These are phyloP conservation scores for Trichoderma citrinoviride DNA, from an alignment of 2,329 filamentous ascomycete genomes.

Conservation along the genomic window DNA sequence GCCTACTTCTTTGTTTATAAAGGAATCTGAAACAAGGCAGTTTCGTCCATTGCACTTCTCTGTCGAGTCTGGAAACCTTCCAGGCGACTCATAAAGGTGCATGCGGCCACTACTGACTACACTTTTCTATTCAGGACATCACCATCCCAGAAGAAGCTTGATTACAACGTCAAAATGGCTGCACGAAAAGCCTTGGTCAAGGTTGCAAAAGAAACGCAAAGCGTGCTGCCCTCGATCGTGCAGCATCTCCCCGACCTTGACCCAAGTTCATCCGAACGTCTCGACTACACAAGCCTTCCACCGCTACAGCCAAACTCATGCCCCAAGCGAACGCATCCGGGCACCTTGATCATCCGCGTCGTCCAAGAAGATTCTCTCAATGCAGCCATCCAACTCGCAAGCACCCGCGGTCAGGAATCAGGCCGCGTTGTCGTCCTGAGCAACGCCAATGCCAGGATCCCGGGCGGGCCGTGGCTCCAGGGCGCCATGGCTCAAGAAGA, in stretches of 20 bases:
- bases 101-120: background rate
- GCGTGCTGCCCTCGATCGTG: conserved; percentile 47
- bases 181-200: conserved; percentile 34
- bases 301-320: conserved; percentile 42
- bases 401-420: conserved; percentile 27
- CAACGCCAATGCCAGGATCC: conserved; percentile 56
- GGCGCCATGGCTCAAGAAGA: conserved; percentile 68
- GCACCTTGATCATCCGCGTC: conserved; percentile 44
- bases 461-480: conserved; percentile 63
- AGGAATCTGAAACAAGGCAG: background rate
- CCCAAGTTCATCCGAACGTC: conserved; percentile 39
- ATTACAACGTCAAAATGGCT: conserved; percentile 10
- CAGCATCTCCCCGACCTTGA: conserved; percentile 41
- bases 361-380: conserved; percentile 58
- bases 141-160: background rate
- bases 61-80: background rate
- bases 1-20: background rate
- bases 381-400: conserved; percentile 46
- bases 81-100: background rate
- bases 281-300: conserved; percentile 38
- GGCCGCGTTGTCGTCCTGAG: conserved; percentile 60
- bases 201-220: conserved; percentile 47
- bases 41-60: background rate
- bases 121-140: background rate
- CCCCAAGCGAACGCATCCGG: conserved; percentile 38